Evolutionary conservation across 2,329 filamentous ascomycete species (phyloP), one percentile per base, ranked within the genome.

Genomic region (Aspergillus aculeatus): DNA sequence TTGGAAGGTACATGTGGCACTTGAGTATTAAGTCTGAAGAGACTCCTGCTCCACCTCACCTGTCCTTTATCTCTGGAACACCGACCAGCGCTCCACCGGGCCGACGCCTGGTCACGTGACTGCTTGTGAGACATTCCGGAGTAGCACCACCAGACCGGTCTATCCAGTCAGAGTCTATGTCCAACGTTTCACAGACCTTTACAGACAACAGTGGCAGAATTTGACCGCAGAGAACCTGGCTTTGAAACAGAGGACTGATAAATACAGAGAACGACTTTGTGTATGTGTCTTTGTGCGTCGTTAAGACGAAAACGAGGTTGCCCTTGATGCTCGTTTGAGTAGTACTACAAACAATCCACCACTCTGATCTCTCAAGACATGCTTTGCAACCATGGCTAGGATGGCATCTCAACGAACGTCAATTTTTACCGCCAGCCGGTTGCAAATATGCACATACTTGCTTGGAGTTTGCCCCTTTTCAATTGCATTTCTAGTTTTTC

Each of bases 401-500:
- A 76, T 74, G 73, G 62, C 69, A 56, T 69, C 68, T 53, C 67
- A 64, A 60, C 68, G 63, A 44, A 44, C 38, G 10, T 6, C 38
- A 10, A 69, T 81, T 63, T 84, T 88, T 69, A 86, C 84, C 26
- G 85, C 84, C n/a, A 82, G 80, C 21, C 78, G 78, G 63, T 71
- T 80, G 2, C 86, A 88, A 70, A 80, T 83, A 31, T 76, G 81
- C 32, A 84, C 85, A 21, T 88, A 88, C 67, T 77, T 88, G 26
- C 77, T 86, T 50, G 84, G 82, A 49, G 83, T 88, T 63, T 86
- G 85, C 52, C 82, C 86, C 38, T 88, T 87, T 75, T 85, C 83
- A 65, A 88, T 88, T 66, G 82, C 84, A 19, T 88, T 88, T 72
- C 78, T 88, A 48, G 86, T 88, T 53, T 88, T 88, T 72, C 78